Base-by-base conservation (phyloP, 2,329 filamentous ascomycete species). In the Hypocrella siamensis region DNA sequence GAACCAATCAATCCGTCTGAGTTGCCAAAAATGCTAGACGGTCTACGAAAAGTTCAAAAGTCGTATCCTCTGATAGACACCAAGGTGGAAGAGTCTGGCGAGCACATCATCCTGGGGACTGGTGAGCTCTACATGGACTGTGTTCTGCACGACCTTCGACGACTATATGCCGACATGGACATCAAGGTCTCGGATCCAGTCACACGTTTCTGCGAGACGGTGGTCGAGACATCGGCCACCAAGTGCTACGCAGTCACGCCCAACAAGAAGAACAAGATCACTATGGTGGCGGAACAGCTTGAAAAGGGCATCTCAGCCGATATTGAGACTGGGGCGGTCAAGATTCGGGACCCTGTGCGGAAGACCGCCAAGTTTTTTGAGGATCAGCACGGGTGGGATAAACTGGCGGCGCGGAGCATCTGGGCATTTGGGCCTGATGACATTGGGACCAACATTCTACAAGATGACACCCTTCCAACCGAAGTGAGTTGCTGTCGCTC, bases 81-180 rank as follows among this genome's bases (percentile, higher is more conserved):
- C 4, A 96, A 96, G 54, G 90, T 98, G 4, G 90, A 98, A 53
- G 90, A 98, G 57, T 94, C 85, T 2, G 90, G 90, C 31, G 90
- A 98, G 56, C 90, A 98, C 50, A 79, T 98, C 41, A 69, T 98
- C 29, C 70, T 98, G 4, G 90, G 90, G 17, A 98, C 90, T 1
- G 90, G 90, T 37, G 90, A 98, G 54, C 65, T 98, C n/a, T 98
- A 98, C 61, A 96, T 98, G 86, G 90, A 98, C 53, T 98, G 90
- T 47, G 88, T 98, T 4, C 67, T 98, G 28, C 90, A 98, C 53
- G 90, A 98, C 50, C 67, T 98, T 29, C 79, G 90, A 33, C 73
- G 77, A 26, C 58, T 96, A n/a, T 98, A 94, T 50, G 86, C 90
- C 11, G 88, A 96, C 47, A 98, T 98, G 90, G 90, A 98, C 53